Conservation (phyloP, 1,139 yeast species). For the Scheffersomyces stambukii region DNA sequence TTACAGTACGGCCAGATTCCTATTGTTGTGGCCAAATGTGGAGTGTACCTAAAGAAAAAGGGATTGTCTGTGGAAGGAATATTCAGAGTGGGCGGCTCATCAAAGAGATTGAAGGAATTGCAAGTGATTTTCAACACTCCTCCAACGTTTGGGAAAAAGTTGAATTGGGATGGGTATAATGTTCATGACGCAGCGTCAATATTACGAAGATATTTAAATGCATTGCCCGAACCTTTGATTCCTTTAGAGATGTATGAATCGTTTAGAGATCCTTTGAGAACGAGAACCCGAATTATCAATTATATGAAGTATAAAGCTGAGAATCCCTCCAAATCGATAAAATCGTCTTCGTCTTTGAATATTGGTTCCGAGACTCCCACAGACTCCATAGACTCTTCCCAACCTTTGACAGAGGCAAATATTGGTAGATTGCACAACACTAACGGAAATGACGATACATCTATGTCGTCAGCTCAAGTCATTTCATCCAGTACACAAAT, state of each 20-base stretch:
- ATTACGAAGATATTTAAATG: conserved; percentile 77
- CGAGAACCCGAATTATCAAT: conserved; percentile 55
- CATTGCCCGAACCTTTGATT: conserved; percentile 87
- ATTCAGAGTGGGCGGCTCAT: conserved; percentile 89
- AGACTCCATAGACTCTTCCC: conserved; percentile 16
- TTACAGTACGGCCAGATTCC: conserved; percentile 76
- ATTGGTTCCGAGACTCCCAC: neutral
- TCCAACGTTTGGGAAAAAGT: conserved; percentile 83
- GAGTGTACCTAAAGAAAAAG: conserved; percentile 74
- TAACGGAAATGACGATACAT: conserved; percentile 3
- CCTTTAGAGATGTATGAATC: conserved; percentile 74
- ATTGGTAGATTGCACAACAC: conserved; percentile 21
- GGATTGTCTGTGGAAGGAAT: conserved; percentile 84
- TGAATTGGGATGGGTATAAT: conserved; percentile 88
- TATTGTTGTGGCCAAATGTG: conserved; percentile 92
- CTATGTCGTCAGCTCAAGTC: conserved; percentile 3
- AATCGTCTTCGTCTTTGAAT: conserved; percentile 11
- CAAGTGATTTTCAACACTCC: conserved; percentile 82
- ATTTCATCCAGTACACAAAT: conserved; percentile 2
- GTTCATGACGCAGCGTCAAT: conserved; percentile 98
- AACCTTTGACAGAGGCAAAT: conserved; percentile 30
- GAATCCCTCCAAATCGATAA: conserved; percentile 27
- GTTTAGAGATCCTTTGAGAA: conserved; percentile 73
- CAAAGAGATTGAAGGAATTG: conserved; percentile 80
- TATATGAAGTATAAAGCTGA: conserved; percentile 57